Evolutionary conservation across 1,284 basidiomycete species (phyloP), one percentile per base, ranked within the genome.

Genomic region (Sanghuangporus weigelae): DNA sequence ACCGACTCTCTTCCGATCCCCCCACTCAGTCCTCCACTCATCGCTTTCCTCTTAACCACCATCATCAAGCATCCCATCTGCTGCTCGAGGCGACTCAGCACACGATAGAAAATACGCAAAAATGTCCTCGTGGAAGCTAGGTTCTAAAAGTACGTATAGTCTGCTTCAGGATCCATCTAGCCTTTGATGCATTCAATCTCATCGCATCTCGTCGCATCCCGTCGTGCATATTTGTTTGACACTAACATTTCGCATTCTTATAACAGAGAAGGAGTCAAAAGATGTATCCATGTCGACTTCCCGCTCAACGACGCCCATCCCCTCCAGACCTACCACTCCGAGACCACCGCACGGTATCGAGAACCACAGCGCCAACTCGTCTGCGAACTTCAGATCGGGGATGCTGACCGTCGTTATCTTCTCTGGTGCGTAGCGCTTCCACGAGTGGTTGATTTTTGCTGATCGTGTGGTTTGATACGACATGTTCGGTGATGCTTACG

Each of bases 321-420:
- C 84, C 14, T 89, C 87, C 11, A 81, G 89, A 40, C 84, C 87
- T 21, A 83, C 83, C 8, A 91, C 90, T 0, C 89, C 90, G 16
- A 86, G 82, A 69, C 83, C 88, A 2, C 74, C 81, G 1, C 44
- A 46, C 44, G 12, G 2, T 73, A 80, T 68, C 57, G 77, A 64
- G 44, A 46, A 42, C n/a, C 11, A 42, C 40, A n/a, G 2, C 40
- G 40, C 12, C 16, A 46, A 46, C 66, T 8, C 50, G 16, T 81
- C 71, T 70, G 74, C 69, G 68, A 79, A 68, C 74, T 87, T 91
- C 71, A 84, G 90, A 69, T 89, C 85, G 55, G 93, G 92, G 63
- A 86, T 93, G 79, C 85, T 95, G 69, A 90, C 90, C 65, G 92
- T 94, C 73, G 86, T 91, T 65, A 92, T 95, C 72, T 92, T 94